Conservation (phyloP, 2,329 filamentous ascomycete genomes). For the Aspergillus unguis region DNA sequence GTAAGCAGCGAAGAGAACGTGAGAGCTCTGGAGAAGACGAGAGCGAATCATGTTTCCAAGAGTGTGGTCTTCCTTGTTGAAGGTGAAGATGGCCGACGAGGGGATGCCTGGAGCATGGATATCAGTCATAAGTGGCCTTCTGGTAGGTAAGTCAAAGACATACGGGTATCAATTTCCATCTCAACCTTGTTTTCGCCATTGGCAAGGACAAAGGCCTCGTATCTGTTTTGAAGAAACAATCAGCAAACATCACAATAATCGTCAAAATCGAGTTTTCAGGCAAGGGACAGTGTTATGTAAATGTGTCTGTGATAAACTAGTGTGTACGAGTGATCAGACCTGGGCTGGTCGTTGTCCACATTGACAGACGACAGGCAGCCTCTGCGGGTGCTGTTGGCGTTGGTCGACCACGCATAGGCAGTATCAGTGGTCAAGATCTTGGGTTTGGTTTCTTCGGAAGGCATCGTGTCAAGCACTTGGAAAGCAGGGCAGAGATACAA, state of each 20-base stretch:
- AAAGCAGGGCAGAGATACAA: background rate
- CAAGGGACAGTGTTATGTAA: background rate
- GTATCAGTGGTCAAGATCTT: constrained; percentile 20
- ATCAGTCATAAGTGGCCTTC: background rate
- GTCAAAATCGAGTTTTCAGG: background rate
- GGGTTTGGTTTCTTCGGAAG: constrained; percentile 8
- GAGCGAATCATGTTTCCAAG: constrained; percentile 85
- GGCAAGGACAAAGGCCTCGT: constrained; percentile 85
- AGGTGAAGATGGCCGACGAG: constrained; percentile 89
- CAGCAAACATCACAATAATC: background rate
- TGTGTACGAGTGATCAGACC: constrained; percentile 15
- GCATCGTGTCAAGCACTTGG: constrained; percentile 8
- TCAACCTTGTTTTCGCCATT: constrained; percentile 93
- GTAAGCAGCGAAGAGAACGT: constrained; percentile 89
- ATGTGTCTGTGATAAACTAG: background rate
- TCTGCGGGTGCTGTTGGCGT: constrained; percentile 9
- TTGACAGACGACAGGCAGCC: constrained; percentile 22
- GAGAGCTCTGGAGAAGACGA: constrained; percentile 77
- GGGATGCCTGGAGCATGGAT: constrained; percentile 64
- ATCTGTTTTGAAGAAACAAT: constrained; percentile 53
- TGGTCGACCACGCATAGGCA: constrained; percentile 18
- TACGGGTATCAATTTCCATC: constrained; percentile 83
- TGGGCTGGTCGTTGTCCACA: constrained; percentile 19
- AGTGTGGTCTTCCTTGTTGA: constrained; percentile 97
- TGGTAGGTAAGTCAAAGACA: constrained; percentile 33